Evolutionary conservation across 2,329 filamentous ascomycete genomes (phyloP).

Genomic region (Colletotrichum sansevieriae): DNA sequence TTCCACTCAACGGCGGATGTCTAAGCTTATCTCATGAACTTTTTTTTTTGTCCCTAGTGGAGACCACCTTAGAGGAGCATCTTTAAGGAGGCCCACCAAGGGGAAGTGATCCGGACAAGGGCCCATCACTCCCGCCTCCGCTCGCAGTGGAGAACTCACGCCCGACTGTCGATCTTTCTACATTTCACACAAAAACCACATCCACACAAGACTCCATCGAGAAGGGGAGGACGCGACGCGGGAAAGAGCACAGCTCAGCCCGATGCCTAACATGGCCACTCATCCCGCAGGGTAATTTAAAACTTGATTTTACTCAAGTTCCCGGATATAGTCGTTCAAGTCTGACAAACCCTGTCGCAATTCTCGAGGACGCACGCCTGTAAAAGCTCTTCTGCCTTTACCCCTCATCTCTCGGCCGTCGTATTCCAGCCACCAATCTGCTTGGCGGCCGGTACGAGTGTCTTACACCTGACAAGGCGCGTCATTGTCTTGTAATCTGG

Average conservation of each 20-base stretch:
- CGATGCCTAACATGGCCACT: neutral
- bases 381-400: neutral
- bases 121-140: conserved; percentile 9
- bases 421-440: conserved; percentile 23
- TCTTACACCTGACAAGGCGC: conserved; percentile 16
- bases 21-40: neutral
- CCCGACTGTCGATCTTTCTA: neutral
- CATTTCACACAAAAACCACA: neutral
- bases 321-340: conserved; percentile 8
- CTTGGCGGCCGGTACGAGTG: conserved; percentile 11
- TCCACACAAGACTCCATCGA: conserved; percentile 6
- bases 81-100: conserved; percentile 10
- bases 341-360: neutral
- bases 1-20: neutral
- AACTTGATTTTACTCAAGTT: conserved; percentile 4
- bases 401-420: conserved; percentile 16
- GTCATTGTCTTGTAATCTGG: conserved; percentile 16
- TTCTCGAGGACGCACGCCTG: neutral
- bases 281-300: neutral
- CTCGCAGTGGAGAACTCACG: neutral
- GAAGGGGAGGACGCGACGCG: neutral
- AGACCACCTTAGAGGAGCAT: conserved; percentile 2
- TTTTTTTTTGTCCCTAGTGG: neutral
- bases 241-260: conserved; percentile 2
- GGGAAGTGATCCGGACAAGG: conserved; percentile 22